Evolutionary conservation across 2,329 filamentous ascomycete genomes (phyloP), one percentile per base, ranked within the genome.

Genomic region (Tetracladium maxilliforme): DNA sequence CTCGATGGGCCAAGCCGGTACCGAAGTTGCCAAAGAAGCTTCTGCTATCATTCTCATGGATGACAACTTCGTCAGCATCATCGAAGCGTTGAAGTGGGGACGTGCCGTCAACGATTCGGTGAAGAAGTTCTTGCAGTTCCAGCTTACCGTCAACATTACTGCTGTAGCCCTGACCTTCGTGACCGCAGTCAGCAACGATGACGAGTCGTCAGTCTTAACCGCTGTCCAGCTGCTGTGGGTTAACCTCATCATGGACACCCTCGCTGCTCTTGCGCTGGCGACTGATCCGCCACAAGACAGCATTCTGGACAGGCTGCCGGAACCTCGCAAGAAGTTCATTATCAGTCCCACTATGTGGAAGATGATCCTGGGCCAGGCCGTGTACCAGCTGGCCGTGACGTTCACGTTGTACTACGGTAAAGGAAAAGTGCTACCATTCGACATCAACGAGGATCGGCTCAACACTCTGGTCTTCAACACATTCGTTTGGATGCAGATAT

Each of bases 401-500:
- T 77, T 94, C 36, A 61, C 87, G 33, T 64, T 94, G 14, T 86
- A 86, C 54, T 95, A 86, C 38, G 82, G 69, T 16, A 70, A 64
- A 24, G 52, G 51, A 30, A 54, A 42, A 16, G 70, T 82, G 10
- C 59, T 82, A n/a, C 57, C 57, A 7, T 70, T 74, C 37, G 46
- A 62, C 10, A 54, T 55, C 16, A 38, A 44, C 17, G 34, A 45
- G 6, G 42, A 37, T 10, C 62, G 79, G 39, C 61, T 92, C 31
- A 60, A 72, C 28, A 92, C 84, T 4, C 64, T 95, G 23, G 80
- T 95, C 6, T 95, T 95, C 65, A 95, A 95, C 58, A 90, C 83
- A 1, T 95, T 95, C 45, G 87, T 94, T 26, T 95, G 87, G 87
- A 94, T 95, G 86, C 87, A 95, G 42, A 92, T 95, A 39, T 95